Percentiles rank a stretch among this genome's conserved stretches.
Evolutionary conservation across 306 rosid genomes (phyloP).

Genomic region (Cucurbita argyrosperma): DNA sequence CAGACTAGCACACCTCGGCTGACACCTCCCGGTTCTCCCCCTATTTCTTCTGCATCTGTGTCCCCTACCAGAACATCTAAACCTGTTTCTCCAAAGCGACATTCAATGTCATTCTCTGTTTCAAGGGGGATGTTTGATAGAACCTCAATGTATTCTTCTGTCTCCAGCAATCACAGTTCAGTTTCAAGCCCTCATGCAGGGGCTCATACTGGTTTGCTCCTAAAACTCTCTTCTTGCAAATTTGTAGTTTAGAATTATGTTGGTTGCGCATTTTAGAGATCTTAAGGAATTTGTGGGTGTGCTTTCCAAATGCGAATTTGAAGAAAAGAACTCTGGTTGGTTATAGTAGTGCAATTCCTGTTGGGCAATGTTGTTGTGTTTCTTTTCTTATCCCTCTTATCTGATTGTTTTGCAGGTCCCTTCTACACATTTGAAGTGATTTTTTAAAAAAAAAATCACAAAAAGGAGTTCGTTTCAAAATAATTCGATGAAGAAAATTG

Average conservation of each 20-base stretch:
- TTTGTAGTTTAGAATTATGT: background rate
- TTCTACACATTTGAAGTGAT: background rate
- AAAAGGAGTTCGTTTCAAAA: background rate
- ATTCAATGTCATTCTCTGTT: slow-evolving; percentile 48
- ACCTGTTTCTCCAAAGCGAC: slow-evolving; percentile 73
- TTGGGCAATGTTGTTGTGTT: background rate
- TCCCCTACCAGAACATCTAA: slow-evolving; percentile 72
- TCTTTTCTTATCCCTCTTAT: background rate
- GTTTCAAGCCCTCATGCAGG: slow-evolving; percentile 34
- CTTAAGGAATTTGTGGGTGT: background rate
- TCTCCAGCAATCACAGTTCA: slow-evolving; percentile 25
- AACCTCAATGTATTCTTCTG: slow-evolving; percentile 31
- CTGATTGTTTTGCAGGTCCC: background rate
- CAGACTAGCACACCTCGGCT: slow-evolving; percentile 60
- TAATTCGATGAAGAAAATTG: background rate
- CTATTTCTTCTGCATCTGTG: slow-evolving; percentile 45
- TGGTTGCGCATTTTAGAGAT: background rate
- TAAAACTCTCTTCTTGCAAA: background rate
- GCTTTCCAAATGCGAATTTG: background rate
- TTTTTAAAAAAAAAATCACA: background rate
- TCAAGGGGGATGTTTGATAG: slow-evolving; percentile 59
- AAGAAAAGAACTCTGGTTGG: background rate
- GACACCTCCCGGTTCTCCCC: slow-evolving; percentile 75
- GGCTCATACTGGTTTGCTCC: slow-evolving; percentile 43
- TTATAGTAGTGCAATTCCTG: background rate